Evolutionary conservation across 129 eudicot genomes (phyloP), one percentile per base, ranked within the genome.

Genomic region (Saposhnikovia divaricata): DNA sequence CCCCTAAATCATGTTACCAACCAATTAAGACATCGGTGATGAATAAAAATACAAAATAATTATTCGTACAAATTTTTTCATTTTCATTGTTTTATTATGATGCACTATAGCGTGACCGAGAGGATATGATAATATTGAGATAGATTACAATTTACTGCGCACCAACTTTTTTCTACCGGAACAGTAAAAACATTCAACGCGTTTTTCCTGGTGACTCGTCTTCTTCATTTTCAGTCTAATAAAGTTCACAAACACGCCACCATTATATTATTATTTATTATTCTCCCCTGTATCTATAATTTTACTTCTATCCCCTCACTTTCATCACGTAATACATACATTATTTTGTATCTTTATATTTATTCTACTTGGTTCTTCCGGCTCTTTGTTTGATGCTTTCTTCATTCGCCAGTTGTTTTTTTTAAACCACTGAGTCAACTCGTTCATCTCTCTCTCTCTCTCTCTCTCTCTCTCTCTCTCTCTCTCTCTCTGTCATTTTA

Each of bases 221-320:
- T 40, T 51, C 69, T 39, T n/a, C 34, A 2, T 14, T 19, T 16
- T 23, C n/a, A 46, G 81, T 63, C 73, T 63, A 61, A 78, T 39
- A 46, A 61, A 61, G 59, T 44, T 61, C 61, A 44, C 16, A 43
- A n/a, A 78, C 74, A 63, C 81, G 59, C 74, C 38, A 13, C 72
- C 72, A 13, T 0, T 66, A n/a, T 12, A 25, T 27, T 27, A 66
- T 27, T 27, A 7, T 61, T 61, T 5, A 23, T 34, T 34, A 44
- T 44, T 44, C 47, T 44, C 47, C 47, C 47, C 46, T 66, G 16
- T 28, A 12, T 31, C 39, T 66, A 28, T 14, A 66, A 11, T 66
- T 31, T 7, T 25, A 11, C 28, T 10, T 65, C 72, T 2, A 40
- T 40, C 43, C 43, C 4, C 43, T 63, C 70, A 23, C 70, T 63